A percentile compares a stretch with the other conserved stretches of the same genome.
phyloP scores from a whole-genome alignment of 2,329 filamentous ascomycete genomes.

The Alternaria longipes region DNA sequence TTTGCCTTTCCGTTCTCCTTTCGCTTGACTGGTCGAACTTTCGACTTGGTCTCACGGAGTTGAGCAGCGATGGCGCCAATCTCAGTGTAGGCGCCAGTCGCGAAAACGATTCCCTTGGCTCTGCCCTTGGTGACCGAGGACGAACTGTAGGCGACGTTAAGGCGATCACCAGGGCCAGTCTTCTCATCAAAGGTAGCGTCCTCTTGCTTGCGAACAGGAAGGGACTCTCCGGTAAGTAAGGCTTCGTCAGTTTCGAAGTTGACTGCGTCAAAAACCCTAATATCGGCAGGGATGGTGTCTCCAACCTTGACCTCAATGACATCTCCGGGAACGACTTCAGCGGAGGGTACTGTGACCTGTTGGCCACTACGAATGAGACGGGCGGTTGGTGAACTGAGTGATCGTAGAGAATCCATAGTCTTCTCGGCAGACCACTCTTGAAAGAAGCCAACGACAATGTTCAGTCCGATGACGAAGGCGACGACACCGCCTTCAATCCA shows the following conservation, averaged over 20 bases:
- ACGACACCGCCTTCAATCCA: slow-evolving; percentile 61
- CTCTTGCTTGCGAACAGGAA: slow-evolving; percentile 71
- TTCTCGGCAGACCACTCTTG: slow-evolving; percentile 60
- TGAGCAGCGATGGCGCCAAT: slow-evolving; percentile 77
- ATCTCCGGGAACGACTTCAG: slow-evolving; percentile 72
- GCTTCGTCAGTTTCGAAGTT: slow-evolving; percentile 81
- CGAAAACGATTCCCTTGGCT: slow-evolving; percentile 72
- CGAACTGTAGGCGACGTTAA: slow-evolving; percentile 71
- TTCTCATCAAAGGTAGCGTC: slow-evolving; percentile 62
- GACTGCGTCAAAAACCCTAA: slow-evolving; percentile 66
- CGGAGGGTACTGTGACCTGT: slow-evolving; percentile 61
- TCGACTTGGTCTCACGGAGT: slow-evolving; percentile 62
- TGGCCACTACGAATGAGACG: slow-evolving; percentile 63
- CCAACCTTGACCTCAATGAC: slow-evolving; percentile 70
- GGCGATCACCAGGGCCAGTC: slow-evolving; percentile 71
- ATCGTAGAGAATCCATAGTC: slow-evolving; percentile 60
- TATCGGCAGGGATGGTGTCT: slow-evolving; percentile 72
- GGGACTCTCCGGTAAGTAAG: slow-evolving; percentile 74
- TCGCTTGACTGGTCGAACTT: slow-evolving; percentile 54
- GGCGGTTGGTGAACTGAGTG: slow-evolving; percentile 58
- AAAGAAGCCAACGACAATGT: slow-evolving; percentile 56
- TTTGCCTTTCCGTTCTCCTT: slow-evolving; percentile 47
- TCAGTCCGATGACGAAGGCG: slow-evolving; percentile 57
- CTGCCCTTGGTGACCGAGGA: slow-evolving; percentile 76
- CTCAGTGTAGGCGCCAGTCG: slow-evolving; percentile 75